Base-by-base conservation (phyloP, 2,329 filamentous ascomycete genomes). In the Aspergillus floridensis region DNA sequence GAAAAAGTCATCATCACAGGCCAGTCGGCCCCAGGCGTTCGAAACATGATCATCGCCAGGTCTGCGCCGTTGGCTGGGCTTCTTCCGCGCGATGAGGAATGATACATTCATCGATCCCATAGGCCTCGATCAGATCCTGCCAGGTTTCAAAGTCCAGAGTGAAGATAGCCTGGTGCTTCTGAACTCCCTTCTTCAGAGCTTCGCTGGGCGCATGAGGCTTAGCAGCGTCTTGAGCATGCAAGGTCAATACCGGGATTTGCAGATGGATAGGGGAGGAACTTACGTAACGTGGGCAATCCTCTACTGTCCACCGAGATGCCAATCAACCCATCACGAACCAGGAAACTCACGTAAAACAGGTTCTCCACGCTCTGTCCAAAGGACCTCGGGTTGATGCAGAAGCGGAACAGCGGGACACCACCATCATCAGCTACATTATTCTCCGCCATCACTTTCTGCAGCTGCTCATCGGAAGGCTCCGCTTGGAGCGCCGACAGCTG, bases 361-460 rank as follows among this genome's bases (percentile, higher is more conserved):
- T 99, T 99, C 73, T 99, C 95, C 6, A 99, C 88, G 0, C 92
- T 96, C 75, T 99, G 95, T 0, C 91, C 91, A 69, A 98, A 99
- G 0, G 92, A 96, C 44, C 80, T 80, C 0, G 95, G 95, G 67
- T 99, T 96, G 64, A 98, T 84, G 46, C 92, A 91, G 66, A 97
- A 98, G 55, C 89, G 87, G 73, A 97, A 89, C 12, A 97, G 77
- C 53, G 90, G 86, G 3, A 96, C 84, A 16, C 91, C 90, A 1
- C 87, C 88, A 2, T 87, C 86, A 19, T 82, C 81, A 12, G 86
- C 83, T 14, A 96, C 79, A 2, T 87, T 84, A 67, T 89, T 78
- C 57, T 84, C 80, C 41, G 85, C 83, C 81, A 92, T 88, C 7
- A 91, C 77, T 10, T 74, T 79, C 7, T 72, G 68, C 2, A 76